Conservation (phyloP, 2,329 filamentous ascomycete genomes). For the Metarhizium humberi region DNA sequence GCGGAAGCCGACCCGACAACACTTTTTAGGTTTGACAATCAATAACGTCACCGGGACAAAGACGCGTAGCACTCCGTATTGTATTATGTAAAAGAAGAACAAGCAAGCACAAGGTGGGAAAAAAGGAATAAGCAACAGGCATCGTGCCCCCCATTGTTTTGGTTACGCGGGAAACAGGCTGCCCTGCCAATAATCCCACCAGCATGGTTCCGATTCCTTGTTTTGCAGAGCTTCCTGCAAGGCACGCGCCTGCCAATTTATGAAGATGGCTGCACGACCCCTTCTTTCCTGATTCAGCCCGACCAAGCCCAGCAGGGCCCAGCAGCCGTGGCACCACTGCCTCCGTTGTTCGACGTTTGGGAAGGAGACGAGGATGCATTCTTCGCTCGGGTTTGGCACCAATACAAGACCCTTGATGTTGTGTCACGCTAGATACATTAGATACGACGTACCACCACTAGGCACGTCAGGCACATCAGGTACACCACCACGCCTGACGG, state of each 20-base stretch:
- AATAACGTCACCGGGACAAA: neutral
- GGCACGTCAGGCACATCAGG: neutral
- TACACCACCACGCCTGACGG: too few relatives aligned
- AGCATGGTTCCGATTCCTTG: neutral
- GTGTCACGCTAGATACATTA: neutral
- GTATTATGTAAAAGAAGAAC: too few relatives aligned
- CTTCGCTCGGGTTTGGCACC: conserved; percentile 1
- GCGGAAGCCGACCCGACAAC: neutral
- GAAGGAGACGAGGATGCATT: neutral
- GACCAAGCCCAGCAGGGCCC: neutral
- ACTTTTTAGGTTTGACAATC: neutral
- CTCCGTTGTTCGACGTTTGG: neutral
- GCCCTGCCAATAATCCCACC: neutral
- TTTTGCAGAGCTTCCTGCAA: neutral
- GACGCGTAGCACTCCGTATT: too few relatives aligned
- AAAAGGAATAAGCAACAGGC: neutral
- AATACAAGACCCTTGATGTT: conserved; percentile 1
- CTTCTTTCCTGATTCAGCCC: neutral
- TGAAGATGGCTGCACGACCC: neutral
- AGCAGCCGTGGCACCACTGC: neutral
- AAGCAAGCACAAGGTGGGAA: too few relatives aligned
- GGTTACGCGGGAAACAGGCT: neutral
- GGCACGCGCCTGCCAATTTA: neutral
- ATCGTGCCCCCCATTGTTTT: neutral
- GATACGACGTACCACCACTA: neutral